Evolutionary conservation across 2,329 filamentous ascomycete species (phyloP), one percentile per base, ranked within the genome.

Genomic region (Fusarium sp.): DNA sequence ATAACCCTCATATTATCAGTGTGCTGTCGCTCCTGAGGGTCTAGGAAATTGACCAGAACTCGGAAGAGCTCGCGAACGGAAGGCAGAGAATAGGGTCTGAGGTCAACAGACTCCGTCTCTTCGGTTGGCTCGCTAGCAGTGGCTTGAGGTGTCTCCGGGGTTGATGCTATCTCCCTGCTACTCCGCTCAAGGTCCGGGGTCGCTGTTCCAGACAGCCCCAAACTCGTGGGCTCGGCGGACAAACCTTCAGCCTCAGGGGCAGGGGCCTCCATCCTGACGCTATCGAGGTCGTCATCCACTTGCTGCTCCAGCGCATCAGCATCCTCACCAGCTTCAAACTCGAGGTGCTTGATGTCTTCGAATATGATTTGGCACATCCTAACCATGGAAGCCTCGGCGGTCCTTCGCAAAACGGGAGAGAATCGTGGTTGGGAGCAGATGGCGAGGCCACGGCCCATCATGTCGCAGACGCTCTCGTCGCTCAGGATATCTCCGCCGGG

Each of bases 291-390:
- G 24, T 90, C 90, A 73, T 92, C 91, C 9, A 90, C 89, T 78
- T 89, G 89, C 76, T 90, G 89, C 65, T 95, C 92, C 66, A 94
- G 83, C 5, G 89, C 89, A 39, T 92, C 90, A 8, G 89, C 84
- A 71, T 93, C 91, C 41, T 92, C 89, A 14, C 91, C 91, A 24
- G 92, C 90, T 80, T 95, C 93, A 56, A 94, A 88, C 78, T 78
- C 94, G 9, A 98, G 86, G 74, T 95, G 92, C 82, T 97, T 98
- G 62, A 99, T 85, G 69, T 97, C 92, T 82, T 95, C 94, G 81
- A 99, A 99, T 78, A 99, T 98, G 75, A 98, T 95, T 84, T 99
- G 97, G 81, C 97, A 98, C 97, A 99, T 99, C 76, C 95, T 94
- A 54, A 98, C 94, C 95, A 99, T 98, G 64, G 95, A 93, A 80